These are phyloP conservation scores for Neopestalotiopsis clavispora DNA, from an alignment of 2,329 filamentous ascomycete genomes.

Conservation along the genomic window DNA sequence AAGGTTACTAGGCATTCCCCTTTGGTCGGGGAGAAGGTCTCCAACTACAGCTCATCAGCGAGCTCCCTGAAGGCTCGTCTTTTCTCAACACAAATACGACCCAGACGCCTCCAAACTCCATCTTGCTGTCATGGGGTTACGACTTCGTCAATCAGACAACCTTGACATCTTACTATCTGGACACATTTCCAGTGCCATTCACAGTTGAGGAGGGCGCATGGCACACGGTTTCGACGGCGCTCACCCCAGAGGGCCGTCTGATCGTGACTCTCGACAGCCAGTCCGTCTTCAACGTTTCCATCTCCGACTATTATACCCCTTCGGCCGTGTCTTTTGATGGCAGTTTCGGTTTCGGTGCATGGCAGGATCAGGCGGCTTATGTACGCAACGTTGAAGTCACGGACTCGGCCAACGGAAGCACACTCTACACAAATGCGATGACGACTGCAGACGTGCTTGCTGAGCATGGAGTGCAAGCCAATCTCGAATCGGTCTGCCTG, in stretches of 20 bases:
- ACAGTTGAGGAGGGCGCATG: conserved; percentile 38
- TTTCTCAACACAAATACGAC: conserved; percentile 40
- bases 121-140: conserved; percentile 40
- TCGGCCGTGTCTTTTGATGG: conserved; percentile 29
- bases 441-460: conserved; percentile 31
- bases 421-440: conserved; percentile 37
- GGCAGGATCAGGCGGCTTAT: conserved; percentile 42
- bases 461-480: conserved; percentile 42
- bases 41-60: conserved; percentile 31
- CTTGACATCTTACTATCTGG: conserved; percentile 30
- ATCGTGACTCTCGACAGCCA: conserved; percentile 33
- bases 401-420: conserved; percentile 32
- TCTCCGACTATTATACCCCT: conserved; percentile 17
- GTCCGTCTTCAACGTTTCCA: conserved; percentile 23
- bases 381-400: conserved; percentile 39
- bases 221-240: conserved; percentile 41
- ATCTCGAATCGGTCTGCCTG: conserved; percentile 41
- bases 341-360: conserved; percentile 46
- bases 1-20: conserved; percentile 18
- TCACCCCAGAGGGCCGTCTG: conserved; percentile 32
- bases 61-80: conserved; percentile 28
- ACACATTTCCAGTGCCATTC: conserved; percentile 32
- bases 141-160: conserved; percentile 42
- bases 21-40: conserved; percentile 6
- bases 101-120: conserved; percentile 38